phyloP scores from a whole-genome alignment of 1,284 basidiomycete species.

The Inonotus hispidus region DNA sequence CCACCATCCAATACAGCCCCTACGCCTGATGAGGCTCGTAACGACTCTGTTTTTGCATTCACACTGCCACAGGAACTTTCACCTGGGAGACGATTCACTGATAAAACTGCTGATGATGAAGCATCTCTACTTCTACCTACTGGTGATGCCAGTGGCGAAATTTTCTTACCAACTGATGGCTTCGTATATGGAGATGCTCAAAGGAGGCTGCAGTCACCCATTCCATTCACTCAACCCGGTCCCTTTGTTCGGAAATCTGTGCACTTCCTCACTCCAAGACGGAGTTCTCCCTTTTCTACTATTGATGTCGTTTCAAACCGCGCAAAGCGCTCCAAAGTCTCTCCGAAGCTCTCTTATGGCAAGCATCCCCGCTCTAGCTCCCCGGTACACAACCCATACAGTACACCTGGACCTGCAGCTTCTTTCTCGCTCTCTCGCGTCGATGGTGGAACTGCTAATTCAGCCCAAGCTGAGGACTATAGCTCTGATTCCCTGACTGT shows the following conservation, averaged over 20 bases:
- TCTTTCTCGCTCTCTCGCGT: constrained; percentile 1
- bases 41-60: constrained; percentile 7
- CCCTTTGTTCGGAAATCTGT: constrained; percentile 4
- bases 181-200: background rate
- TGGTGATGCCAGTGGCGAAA: background rate
- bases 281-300: background rate
- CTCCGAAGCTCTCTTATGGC: background rate
- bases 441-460: background rate
- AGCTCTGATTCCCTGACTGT: constrained; percentile 6
- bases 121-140: background rate
- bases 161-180: background rate
- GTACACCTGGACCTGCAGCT: constrained; percentile 15
- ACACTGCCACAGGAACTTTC: background rate
- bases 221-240: constrained; percentile 2
- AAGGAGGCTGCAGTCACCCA: background rate
- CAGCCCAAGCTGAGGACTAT: background rate
- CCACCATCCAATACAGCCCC: background rate
- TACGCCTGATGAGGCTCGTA: background rate
- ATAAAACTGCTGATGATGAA: background rate
- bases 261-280: constrained; percentile 2
- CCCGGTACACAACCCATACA: constrained; percentile 6
- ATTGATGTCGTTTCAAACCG: no score
- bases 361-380: background rate
- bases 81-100: background rate
- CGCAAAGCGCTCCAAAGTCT: background rate